Evolutionary conservation across 352 stramenopile genomes (phyloP), one percentile per base, ranked within the genome.

Genomic region (Phytophthora hybrid): DNA sequence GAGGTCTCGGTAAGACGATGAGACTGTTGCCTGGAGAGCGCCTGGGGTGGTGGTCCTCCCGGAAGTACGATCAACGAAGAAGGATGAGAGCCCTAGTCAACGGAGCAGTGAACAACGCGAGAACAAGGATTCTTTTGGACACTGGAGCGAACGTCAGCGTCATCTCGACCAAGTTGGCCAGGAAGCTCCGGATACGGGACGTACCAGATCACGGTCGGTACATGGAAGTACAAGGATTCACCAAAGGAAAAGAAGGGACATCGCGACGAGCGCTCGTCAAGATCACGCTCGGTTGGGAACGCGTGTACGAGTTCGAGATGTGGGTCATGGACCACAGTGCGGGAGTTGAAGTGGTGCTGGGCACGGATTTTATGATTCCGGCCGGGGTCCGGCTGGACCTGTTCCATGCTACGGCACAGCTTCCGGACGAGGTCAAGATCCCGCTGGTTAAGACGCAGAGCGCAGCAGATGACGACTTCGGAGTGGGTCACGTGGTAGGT

Each of bases 281-380:
- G 14, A 26, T 54, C 47, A 54, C 18, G 10, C 19, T 54, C 3
- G 47, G 47, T 0, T 54, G 47, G 19, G 47, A 54, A 14, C 47
- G 19, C 7, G 47, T 54, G 14, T 54, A 54, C 47, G 47, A 31
- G 5, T 54, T 18, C 47, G 47, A 54, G 1, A 7, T 54, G 7
- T 54, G 47, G 47, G 14, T 54, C 19, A 54, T 71, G 64, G 21
- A 52, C 1, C 64, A 66, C 29, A 59, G 14, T 7, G 55, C 55
- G 5, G 56, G 34, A 32, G 51, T 23, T 41, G 47, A 54, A n/a
- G 47, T 54, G 7, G n/a, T 54, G 58, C 23, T 72, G 1, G 47
- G 47, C n/a, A 54, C 47, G 19, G 18, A 54, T 54, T 54, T 54
- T 16, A 54, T 54, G 47, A 31, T 54, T 5, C 47, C 47, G 9